Base-by-base conservation (phyloP, 345 rosid genomes). In the Salix dunnii region DNA sequence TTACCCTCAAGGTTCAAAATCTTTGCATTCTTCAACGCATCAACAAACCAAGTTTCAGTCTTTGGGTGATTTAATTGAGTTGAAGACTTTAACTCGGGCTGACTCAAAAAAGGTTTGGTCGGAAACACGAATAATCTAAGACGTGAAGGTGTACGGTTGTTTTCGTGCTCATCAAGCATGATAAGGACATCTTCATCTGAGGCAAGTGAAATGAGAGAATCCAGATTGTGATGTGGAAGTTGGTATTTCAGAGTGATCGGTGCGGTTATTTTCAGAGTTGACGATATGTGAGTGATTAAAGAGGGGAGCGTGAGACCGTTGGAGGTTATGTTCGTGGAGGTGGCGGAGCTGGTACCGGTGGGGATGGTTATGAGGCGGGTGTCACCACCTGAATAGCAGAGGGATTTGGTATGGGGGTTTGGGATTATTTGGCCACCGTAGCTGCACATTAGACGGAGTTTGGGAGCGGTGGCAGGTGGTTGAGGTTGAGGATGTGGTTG, bases 361-460 rank as follows among this genome's bases (percentile, higher is more conserved):
- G 84, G 78, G 79, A 85, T 49, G 77, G 84, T 74, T 70, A 88
- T 75, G 79, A 88, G 81, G 30, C 91, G 89, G 68, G 89, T 88
- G 70, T 86, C 91, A 23, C 91, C 91, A 31, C 89, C 89, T 11
- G 79, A 69, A 83, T 87, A 86, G 78, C 5, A 77, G 68, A 83
- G 78, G 70, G 88, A 75, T 75, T 94, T 94, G 68, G 81, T 73
- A 64, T 84, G 75, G 40, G 88, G 90, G 9, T 85, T 86, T 10
- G 89, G 81, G 72, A 80, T 67, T 74, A 94, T 85, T 61, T 74
- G 88, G 63, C 98, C 96, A 48, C 93, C 94, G 82, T 91, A 88
- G 84, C 96, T 89, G 82, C 94, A 90, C 98, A 94, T 92, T 48
- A 94, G 85, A 1, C 93, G 91, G 61, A 92, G 75, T 80, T 90